phyloP scores from a whole-genome alignment of 2,329 filamentous ascomycete genomes.

The Herpotrichia juniperi region DNA sequence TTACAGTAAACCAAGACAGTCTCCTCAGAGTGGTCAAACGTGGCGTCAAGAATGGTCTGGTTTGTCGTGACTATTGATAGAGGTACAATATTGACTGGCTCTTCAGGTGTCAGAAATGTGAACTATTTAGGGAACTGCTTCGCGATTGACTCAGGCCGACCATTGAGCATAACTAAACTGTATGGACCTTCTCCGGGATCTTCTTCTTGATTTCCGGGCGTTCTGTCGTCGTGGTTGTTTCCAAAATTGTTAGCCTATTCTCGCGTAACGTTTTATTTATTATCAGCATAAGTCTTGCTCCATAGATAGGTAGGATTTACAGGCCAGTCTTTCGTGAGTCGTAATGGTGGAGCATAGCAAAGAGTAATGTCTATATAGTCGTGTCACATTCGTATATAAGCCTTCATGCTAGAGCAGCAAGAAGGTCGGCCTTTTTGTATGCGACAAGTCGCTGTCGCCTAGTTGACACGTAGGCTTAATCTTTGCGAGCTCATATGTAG shows the following conservation, averaged over 20 bases:
- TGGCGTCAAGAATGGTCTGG: not conserved
- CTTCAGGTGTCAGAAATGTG: constrained; percentile 1
- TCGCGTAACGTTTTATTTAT: not conserved
- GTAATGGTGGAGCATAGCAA: not conserved
- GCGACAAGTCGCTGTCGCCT: not conserved
- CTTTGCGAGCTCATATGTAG: not conserved
- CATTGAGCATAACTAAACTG: constrained; percentile 7
- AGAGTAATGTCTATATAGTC: not conserved
- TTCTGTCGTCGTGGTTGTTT: constrained; percentile 4
- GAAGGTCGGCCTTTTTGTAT: no score
- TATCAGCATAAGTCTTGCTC: not conserved
- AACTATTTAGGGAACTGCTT: constrained; percentile 1
- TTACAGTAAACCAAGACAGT: constrained; percentile 1
- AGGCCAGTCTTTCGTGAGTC: not conserved
- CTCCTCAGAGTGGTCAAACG: constrained; percentile 3
- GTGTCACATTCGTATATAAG: no score
- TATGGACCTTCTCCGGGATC: constrained; percentile 8
- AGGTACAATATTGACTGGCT: not conserved
- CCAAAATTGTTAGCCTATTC: constrained; percentile 5
- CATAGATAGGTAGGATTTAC: not conserved
- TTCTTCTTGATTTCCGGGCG: not conserved
- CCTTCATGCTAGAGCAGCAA: no score
- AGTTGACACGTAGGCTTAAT: not conserved
- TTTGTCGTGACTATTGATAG: not conserved
- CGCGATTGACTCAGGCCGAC: not conserved